phyloP scores from a whole-genome alignment of 2,329 filamentous ascomycete genomes.

The Pseudocercospora pini-densiflorae region DNA sequence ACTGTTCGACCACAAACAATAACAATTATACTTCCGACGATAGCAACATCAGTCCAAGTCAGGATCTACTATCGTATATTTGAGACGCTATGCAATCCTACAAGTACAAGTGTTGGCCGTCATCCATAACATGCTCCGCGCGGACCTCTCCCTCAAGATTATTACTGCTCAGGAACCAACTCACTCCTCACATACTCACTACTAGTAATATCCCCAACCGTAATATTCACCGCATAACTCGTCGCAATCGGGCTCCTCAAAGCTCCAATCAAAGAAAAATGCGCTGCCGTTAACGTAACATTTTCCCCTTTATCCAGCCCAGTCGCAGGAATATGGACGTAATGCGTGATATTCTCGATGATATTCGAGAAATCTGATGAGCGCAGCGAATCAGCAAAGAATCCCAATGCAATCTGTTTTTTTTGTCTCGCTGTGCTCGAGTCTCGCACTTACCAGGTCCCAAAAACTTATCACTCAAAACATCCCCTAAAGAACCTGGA shows the following conservation, averaged over 20 bases:
- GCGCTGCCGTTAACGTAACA: slow-evolving; percentile 21
- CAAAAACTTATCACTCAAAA: slow-evolving; percentile 21
- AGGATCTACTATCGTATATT: background rate
- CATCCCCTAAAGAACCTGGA: slow-evolving; percentile 19
- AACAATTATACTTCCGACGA: background rate
- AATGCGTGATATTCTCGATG: slow-evolving; percentile 28
- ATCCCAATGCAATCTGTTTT: too few relatives aligned
- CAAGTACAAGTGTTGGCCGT: background rate
- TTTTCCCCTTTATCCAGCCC: slow-evolving; percentile 6
- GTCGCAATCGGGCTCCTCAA: slow-evolving; percentile 9
- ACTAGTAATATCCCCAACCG: slow-evolving; percentile 24
- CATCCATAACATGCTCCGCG: background rate
- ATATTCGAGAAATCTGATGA: slow-evolving; percentile 24
- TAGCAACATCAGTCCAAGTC: background rate
- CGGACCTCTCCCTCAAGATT: background rate
- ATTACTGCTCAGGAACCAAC: slow-evolving; percentile 3
- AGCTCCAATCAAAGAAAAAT: slow-evolving; percentile 27
- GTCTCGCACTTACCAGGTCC: slow-evolving; percentile 26
- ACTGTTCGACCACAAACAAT: background rate
- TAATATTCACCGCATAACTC: slow-evolving; percentile 27
- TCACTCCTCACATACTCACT: slow-evolving; percentile 19
- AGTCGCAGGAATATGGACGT: slow-evolving; percentile 26
- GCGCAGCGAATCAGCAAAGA: background rate
- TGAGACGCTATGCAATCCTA: background rate
- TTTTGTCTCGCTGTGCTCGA: too few relatives aligned